phyloP scores from a whole-genome alignment of 192 early-diverging fungal genomes.

The Helicostylum pulchrum region DNA sequence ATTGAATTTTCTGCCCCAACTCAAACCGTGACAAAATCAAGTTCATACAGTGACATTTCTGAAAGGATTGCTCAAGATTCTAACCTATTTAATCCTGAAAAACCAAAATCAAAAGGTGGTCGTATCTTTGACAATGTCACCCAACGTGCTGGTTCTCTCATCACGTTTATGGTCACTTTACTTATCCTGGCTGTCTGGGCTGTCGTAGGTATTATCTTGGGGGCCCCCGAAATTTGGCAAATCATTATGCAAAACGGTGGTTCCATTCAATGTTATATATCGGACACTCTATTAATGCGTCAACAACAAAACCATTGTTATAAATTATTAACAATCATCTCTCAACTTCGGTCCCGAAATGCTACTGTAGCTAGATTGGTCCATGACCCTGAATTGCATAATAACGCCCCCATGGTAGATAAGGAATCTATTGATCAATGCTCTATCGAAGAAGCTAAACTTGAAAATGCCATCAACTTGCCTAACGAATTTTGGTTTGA shows the following conservation, averaged over 20 bases:
- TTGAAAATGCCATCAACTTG: conserved; percentile 10
- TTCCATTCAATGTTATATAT: conserved; percentile 25
- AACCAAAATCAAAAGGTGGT: not conserved
- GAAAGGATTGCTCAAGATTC: not conserved
- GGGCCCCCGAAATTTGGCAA: conserved; percentile 18
- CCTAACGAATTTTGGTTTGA: conserved; percentile 19
- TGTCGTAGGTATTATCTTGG: conserved; percentile 6
- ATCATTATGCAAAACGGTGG: conserved; percentile 18
- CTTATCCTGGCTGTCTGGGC: conserved; percentile 10
- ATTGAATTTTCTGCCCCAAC: conserved; percentile 8
- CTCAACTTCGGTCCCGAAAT: conserved; percentile 10
- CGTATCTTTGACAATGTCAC: conserved; percentile 10
- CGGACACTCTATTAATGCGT: conserved; percentile 27
- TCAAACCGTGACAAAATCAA: not conserved
- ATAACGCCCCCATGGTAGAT: not conserved
- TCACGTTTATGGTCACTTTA: conserved; percentile 11
- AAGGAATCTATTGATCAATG: not conserved
- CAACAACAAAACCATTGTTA: conserved; percentile 15
- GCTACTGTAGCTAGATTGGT: not conserved
- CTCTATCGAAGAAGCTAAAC: not conserved
- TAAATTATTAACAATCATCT: conserved; percentile 7
- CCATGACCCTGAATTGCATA: not conserved
- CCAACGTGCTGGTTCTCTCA: conserved; percentile 11
- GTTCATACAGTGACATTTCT: too few relatives aligned
- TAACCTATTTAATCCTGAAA: not conserved